These are phyloP conservation scores for Oryza australiensis DNA, from an alignment of 176 grass and related monocot genomes.

Conservation along the genomic window DNA sequence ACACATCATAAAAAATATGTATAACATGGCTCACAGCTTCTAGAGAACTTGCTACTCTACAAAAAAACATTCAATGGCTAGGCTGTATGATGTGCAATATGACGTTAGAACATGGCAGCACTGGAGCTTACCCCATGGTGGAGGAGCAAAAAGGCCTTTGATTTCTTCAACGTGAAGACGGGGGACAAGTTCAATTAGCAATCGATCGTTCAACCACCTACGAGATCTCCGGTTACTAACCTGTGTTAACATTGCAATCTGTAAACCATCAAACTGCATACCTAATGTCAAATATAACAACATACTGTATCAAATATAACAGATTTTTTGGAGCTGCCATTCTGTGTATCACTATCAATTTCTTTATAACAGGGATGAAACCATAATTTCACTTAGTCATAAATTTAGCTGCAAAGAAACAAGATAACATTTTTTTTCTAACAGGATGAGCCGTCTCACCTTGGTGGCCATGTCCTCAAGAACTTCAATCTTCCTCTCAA, in stretches of 20 bases:
- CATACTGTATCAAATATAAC: neutral
- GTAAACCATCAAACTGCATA: constrained; percentile 15
- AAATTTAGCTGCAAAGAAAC: neutral
- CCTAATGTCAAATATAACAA: neutral
- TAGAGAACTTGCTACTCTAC: neutral
- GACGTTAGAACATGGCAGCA: neutral
- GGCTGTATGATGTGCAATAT: neutral
- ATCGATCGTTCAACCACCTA: constrained; percentile 85
- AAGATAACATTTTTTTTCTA: neutral
- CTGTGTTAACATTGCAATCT: constrained; percentile 44
- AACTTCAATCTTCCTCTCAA: constrained; percentile 86
- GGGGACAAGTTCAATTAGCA: constrained; percentile 84
- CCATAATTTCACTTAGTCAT: neutral
- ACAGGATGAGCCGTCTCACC: constrained; percentile 28
- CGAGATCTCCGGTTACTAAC: constrained; percentile 85
- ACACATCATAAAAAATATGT: neutral
- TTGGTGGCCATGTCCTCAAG: constrained; percentile 70
- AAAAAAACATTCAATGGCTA: neutral
- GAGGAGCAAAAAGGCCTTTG: constrained; percentile 92
- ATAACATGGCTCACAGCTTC: neutral
- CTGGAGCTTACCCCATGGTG: constrained; percentile 73
- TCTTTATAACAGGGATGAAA: neutral
- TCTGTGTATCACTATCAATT: neutral
- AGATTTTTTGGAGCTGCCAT: neutral
- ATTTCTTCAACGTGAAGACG: constrained; percentile 91